Conservation (phyloP, 1,284 basidiomycete genomes). For the Apiotrichum sp. region DNA sequence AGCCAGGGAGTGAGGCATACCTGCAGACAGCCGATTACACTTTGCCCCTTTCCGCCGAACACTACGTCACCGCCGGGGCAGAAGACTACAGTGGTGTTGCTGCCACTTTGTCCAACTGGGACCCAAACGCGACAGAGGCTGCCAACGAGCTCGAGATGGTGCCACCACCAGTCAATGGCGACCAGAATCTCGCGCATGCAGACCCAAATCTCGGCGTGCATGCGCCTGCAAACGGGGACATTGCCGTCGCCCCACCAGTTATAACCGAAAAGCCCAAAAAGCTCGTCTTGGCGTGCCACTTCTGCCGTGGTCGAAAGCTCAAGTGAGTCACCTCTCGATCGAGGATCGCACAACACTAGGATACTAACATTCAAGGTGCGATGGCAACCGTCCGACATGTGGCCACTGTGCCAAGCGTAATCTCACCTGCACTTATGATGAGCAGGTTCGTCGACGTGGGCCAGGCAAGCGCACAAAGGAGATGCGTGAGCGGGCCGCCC, state of each 20-base stretch:
- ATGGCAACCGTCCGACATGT: constrained; percentile 32
- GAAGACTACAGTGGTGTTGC: constrained; percentile 15
- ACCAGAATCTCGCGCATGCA: not conserved
- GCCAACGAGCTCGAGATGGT: constrained; percentile 3
- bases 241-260: not conserved
- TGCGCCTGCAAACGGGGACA: constrained; percentile 1
- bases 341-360: too few species aligned
- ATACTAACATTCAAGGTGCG: constrained; percentile 24
- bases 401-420: constrained; percentile 33
- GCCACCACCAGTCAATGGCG: constrained; percentile 7
- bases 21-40: constrained; percentile 5
- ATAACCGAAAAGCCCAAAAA: constrained; percentile 29
- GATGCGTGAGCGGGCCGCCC: constrained; percentile 34
- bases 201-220: not conserved
- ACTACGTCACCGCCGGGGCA: constrained; percentile 6
- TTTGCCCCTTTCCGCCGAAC: constrained; percentile 9
- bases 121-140: constrained; percentile 7
- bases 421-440: constrained; percentile 45
- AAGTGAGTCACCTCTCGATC: too few species aligned
- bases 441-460: constrained; percentile 46
- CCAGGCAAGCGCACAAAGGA: constrained; percentile 49
- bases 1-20: not conserved
- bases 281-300: constrained; percentile 47
- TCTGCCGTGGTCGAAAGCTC: constrained; percentile 47
- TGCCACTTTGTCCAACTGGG: constrained; percentile 17